Base-by-base conservation (phyloP, 2,329 filamentous ascomycete genomes). In the Fusarium chuoi region DNA sequence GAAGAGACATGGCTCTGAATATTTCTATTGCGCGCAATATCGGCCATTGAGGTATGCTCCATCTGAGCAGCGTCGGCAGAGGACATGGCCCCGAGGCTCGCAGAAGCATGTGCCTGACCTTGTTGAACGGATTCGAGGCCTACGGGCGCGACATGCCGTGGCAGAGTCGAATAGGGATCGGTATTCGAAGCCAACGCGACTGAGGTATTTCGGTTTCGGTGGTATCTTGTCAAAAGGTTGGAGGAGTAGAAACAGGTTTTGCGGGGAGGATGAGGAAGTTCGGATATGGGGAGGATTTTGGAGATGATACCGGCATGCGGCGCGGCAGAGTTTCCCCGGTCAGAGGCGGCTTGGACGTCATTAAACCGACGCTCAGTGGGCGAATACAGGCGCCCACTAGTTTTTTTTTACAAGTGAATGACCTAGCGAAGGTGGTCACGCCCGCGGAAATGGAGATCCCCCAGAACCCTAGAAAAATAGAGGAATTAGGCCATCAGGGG, bases 41-140 rank as follows among this genome's bases (percentile, higher is more conserved):
- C 87, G 81, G 89, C 84, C 85, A 89, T 85, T 79, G 89, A 84
- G 82, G 85, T 88, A 90, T 92, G 84, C 81, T 87, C 87, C 79
- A 86, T 81, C 78, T 87, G 82, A 78, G 86, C 84, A 81, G 85
- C 83, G 83, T 88, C 85, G 77, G 86, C 84, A 80, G 85, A 84
- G 83, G 89, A 85, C 87, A 90, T 90, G 83, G 85, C 86, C 65
- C 45, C 65, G 41, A 57, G 65, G 68, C 45, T 66, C 59, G 38
- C 65, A 62, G 57, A 71, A 73, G 75, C 70, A 73, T 76, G 74
- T 72, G 74, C 77, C 77, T 73, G 77, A 62, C 56, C 65, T 74
- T 71, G 66, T 46, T 64, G 63, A 36, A 59, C 45, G 65, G 44
- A 51, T 62, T 60, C 62, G 65, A 54, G 59, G 70, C 60, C 72